Base-by-base conservation (phyloP, 2,329 filamentous ascomycete species). In the Knoxdaviesia capensis region DNA sequence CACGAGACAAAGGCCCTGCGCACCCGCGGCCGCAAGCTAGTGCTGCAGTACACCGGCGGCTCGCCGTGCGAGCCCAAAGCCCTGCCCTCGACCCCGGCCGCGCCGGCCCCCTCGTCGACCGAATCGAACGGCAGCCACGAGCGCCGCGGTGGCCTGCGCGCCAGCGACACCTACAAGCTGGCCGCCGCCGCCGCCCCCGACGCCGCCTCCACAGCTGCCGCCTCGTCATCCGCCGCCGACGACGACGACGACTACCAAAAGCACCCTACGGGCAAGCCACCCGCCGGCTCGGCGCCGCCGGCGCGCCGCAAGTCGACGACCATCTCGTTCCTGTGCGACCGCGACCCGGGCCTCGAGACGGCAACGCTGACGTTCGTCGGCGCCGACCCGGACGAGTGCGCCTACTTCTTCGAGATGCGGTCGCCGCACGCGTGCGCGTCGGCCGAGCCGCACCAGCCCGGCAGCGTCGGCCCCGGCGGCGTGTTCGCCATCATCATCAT, bases 401-500 rank as follows among this genome's bases (percentile, higher is more conserved):
- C 84, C 31, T 98, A 96, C 61, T 82, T 93, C 60, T 98, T 98
- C 63, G 87, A 96, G 58, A 79, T 87, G 40, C 80, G 88, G 48
- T 90, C 84, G 29, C 69, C 74, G 38, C 80, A 85, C 49, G 88
- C 87, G 7, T 98, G 90, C 52, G 66, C 70, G 8, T 66, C 66
- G 43, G 68, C 70, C 38, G 72, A 77, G 54, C 75, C 78, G 44
- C 75, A 80, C 56, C 83, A 81, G 56, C 67, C 83, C 61, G 60
- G 87, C 65, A 64, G 77, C 59, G 62, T 79, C 66, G 59, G 82
- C 54, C 62, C 90, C 59, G 53, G 81, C 56, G 61, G 85, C 64
- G 59, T 98, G 8, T 98, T 98, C 55, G 81, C 82, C 46, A 80
- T 96, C 48, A 96, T 98, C 56, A 71, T 74, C 49, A 64, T 68